A percentile compares a stretch with the other conserved stretches of the same genome.
Conservation (phyloP, 345 rosid genomes). For the Pugionium dolabratum region DNA sequence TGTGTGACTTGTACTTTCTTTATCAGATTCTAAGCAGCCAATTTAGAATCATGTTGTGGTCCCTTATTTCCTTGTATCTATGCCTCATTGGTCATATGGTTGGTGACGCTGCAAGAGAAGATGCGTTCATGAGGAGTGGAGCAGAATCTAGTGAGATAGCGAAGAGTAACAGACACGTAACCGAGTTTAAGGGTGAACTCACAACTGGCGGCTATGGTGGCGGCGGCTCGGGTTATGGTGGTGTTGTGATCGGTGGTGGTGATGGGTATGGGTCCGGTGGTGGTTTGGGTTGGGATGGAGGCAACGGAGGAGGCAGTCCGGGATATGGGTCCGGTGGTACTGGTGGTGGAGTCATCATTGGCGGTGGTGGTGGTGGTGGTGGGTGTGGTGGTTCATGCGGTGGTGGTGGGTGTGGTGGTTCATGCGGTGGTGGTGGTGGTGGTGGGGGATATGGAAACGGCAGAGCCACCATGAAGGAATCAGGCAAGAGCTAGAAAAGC, state of each 20-base stretch:
- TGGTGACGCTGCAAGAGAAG: constrained; percentile 38
- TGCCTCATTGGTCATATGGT: constrained; percentile 36
- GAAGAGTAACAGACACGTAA: constrained; percentile 28
- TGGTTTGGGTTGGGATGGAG: constrained; percentile 31
- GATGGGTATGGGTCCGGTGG: constrained; percentile 40
- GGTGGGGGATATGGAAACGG: constrained; percentile 34
- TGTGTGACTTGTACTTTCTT: constrained; percentile 12
- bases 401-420: constrained; percentile 36
- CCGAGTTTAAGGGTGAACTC: constrained; percentile 32
- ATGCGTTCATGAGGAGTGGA: constrained; percentile 25
- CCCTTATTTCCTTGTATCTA: constrained; percentile 35
- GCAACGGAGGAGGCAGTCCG: constrained; percentile 29
- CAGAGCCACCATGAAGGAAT: constrained; percentile 22
- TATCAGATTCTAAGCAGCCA: constrained; percentile 27
- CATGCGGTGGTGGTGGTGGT: constrained; percentile 22
- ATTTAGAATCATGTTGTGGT: constrained; percentile 28
- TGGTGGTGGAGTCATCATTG: constrained; percentile 35
- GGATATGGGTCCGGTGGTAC: constrained; percentile 40
- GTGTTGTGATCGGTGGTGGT: constrained; percentile 37
- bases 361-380: constrained; percentile 17
- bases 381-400: constrained; percentile 24
- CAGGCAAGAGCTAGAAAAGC: constrained; percentile 33
- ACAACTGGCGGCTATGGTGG: constrained; percentile 38
- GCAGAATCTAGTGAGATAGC: constrained; percentile 12
- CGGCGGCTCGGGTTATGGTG: constrained; percentile 11